phyloP scores from a whole-genome alignment of 371 early-diverging fungal genomes.

The Mortierella sp. region DNA sequence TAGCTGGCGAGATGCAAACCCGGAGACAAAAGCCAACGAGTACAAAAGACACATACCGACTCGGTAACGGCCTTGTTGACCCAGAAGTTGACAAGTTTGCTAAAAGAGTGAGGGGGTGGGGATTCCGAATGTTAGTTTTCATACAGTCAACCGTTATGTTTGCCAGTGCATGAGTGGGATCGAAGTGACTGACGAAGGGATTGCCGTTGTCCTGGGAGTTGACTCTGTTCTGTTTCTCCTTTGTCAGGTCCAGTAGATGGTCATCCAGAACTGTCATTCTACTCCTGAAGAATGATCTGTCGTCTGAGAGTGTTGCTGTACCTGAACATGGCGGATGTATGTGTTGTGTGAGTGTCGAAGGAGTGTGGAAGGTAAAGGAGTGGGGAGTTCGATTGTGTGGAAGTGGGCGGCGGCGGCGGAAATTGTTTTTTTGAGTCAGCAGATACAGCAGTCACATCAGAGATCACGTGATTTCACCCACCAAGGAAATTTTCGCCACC shows the following conservation, averaged over 20 bases:
- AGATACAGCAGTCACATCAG: too few species aligned
- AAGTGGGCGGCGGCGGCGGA: not conserved
- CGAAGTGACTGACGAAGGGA: too few species aligned
- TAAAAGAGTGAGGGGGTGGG: slow-evolving; percentile 6
- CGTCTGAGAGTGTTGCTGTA: not conserved
- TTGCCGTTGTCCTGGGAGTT: not conserved
- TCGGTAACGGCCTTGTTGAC: slow-evolving; percentile 60
- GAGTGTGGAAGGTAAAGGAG: not conserved
- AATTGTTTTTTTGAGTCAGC: not conserved
- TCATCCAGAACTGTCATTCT: too few species aligned
- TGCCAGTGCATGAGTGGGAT: too few species aligned
- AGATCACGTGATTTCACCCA: too few species aligned
- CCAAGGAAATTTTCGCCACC: too few species aligned
- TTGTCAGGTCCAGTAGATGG: not conserved
- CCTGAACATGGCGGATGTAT: slow-evolving; percentile 3
- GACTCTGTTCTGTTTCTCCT: not conserved
- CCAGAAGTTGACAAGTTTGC: slow-evolving; percentile 59
- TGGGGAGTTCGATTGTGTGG: not conserved
- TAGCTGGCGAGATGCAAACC: too few species aligned
- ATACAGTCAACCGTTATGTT: too few species aligned
- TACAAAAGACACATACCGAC: slow-evolving; percentile 42
- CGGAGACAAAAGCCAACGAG: too few species aligned
- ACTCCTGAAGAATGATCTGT: not conserved
- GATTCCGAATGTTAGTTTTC: slow-evolving; percentile 13
- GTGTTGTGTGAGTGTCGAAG: not conserved